Conservation (phyloP, 2,329 filamentous ascomycete species). For the Alternaria sp. region DNA sequence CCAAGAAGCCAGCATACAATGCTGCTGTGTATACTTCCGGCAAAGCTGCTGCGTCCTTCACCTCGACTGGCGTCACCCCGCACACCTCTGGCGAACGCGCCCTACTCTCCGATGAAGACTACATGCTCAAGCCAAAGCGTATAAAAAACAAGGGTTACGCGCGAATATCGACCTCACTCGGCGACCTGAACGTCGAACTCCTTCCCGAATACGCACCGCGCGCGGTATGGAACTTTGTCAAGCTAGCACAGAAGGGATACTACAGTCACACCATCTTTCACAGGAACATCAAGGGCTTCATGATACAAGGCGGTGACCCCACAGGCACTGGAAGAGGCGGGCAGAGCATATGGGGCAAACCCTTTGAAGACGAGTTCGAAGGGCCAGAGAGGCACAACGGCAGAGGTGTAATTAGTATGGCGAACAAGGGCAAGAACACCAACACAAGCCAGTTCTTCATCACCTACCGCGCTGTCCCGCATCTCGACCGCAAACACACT, state of each 20-base stretch:
- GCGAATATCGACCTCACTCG: constrained; percentile 84
- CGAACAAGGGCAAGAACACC: constrained; percentile 98
- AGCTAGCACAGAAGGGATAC: constrained; percentile 86
- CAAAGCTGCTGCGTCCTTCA: constrained; percentile 90
- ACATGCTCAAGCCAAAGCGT: constrained; percentile 89
- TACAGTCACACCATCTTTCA: constrained; percentile 88
- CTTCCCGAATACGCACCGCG: constrained; percentile 90
- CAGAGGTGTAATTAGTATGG: constrained; percentile 88
- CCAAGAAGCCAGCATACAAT: constrained; percentile 67
- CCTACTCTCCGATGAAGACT: constrained; percentile 90
- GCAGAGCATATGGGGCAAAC: constrained; percentile 89
- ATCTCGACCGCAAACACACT: constrained; percentile 96
- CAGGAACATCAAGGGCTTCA: constrained; percentile 93
- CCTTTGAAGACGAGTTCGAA: constrained; percentile 93
- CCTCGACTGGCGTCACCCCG: constrained; percentile 90
- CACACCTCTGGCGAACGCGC: constrained; percentile 89
- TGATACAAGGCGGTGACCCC: constrained; percentile 97
- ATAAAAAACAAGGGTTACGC: constrained; percentile 93
- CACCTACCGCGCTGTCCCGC: constrained; percentile 81
- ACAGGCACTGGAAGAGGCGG: constrained; percentile 93
- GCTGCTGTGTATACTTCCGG: constrained; percentile 91
- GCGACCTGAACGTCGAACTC: constrained; percentile 86
- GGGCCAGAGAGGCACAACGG: constrained; percentile 84
- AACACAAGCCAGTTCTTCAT: constrained; percentile 97
- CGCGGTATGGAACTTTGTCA: constrained; percentile 96